Base-by-base conservation (phyloP, 2,329 filamentous ascomycete species). In the Ophiognomonia clavigignenti-juglandacearum region DNA sequence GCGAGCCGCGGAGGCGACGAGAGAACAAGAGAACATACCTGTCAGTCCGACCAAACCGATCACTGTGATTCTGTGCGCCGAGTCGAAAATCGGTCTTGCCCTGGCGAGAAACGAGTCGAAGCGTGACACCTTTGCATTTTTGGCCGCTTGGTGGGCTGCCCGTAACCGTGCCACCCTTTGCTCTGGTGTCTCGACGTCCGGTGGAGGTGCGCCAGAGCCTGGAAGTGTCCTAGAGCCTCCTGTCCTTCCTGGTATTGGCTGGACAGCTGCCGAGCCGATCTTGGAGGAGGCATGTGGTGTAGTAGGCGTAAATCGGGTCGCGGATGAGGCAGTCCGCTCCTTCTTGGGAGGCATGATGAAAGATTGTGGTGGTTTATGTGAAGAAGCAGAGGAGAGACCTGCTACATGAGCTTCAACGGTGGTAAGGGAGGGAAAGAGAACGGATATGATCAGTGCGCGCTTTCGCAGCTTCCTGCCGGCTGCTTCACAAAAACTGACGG, bases 241-340 rank as follows among this genome's bases (percentile, higher is more conserved):
- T 38, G 53, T 40, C 19, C 53, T 38, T 13, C 53, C 39, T 13
- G 54, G 42, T 39, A 51, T 35, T 31, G 59, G 45, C n/a, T n/a
- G n/a, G n/a, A 56, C 39, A 23, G 48, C 36, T 20, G 47, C 42
- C 10, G 52, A 16, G 5, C 63, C 64, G 29, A 51, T 60, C 59
- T 86, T 86, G 56, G 81, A 80, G 54, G 77, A 76, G 57, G 85
- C 86, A 68, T 89, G 86, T 29, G 82, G 82, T 51, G 76, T 80
- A 16, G 81, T 85, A 22, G 82, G 71, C 14, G 83, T 87, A 67
- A 87, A 93, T 62, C 86, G 83, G 59, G 88, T 93, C 56, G 88
- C 87, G 64, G 91, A 87, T 58, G 80, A 80, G 63, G 86, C 83
- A 68, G 81, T 87, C 62, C 85, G 83, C 51, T 51, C 48, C 35